Base-by-base conservation (phyloP, 257 asterid genomes). In the Orobanche coerulescens region DNA sequence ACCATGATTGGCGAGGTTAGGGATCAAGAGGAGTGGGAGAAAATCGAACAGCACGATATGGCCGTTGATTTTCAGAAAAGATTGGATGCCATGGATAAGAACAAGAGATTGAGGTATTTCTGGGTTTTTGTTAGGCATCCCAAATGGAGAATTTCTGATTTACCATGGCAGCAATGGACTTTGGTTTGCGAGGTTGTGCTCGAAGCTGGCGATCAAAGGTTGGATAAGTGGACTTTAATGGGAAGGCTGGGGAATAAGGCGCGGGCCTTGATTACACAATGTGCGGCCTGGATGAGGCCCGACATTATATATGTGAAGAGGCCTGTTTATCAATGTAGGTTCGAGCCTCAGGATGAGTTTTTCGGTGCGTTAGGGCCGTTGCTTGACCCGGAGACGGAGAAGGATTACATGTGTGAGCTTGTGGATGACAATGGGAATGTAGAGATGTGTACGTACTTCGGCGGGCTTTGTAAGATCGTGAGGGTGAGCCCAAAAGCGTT, bases 81-180 rank as follows among this genome's bases (percentile, higher is more conserved):
- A 57, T 7, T 86, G 36, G 84, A 92, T 63, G 71, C 61, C 12
- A 79, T 92, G 95, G 82, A 88, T 56, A 77, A 72, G 70, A 66
- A 51, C 64, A 88, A 75, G 48, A 67, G 74, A 4, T 48, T 52
- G 2, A 76, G 79, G 78, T 77, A 81, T 62, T 86, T 80, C 47
- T 92, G 98, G 98, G 98, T 92, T 52, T 92, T 92, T 39, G 93
- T 92, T 4, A 77, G 98, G 79, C 98, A 92, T 59, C 98, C 98
- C 0, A 88, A 74, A 72, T 92, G 98, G 98, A 81, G 78, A 66
- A 66, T 88, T 42, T 69, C 95, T 0, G 96, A 92, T 25, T 52
- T 81, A 65, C 94, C 98, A 0, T 88, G 98, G 96, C 76, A 92
- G 75, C 96, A 92, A 57, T 92, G 98, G 96, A 88, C 96, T 6